Base-by-base conservation (phyloP, 2,329 filamentous ascomycete species). In the Ophiostoma sp. region DNA sequence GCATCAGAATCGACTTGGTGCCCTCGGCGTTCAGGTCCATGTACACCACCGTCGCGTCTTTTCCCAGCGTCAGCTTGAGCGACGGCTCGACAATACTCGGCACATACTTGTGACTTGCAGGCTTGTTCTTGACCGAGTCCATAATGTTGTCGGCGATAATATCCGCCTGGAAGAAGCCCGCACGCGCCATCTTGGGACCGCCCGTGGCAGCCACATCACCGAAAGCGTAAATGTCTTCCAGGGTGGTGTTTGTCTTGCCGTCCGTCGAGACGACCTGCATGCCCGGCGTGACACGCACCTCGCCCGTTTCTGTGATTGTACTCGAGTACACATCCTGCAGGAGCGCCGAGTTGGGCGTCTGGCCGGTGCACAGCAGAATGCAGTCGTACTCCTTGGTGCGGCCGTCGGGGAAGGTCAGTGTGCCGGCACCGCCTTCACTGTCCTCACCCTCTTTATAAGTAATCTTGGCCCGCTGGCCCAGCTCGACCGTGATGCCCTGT, bases 191-290 rank as follows among this genome's bases (percentile, higher is more conserved):
- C 6, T 85, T 86, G 48, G 82, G 80, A 0, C 82, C 82, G 0
- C 84, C 83, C 0, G 84, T 85, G 33, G 87, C 86, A 3, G 88
- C 86, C 4, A 92, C 87, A 75, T 92, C 90, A 22, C 90, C 90
- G n/a, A 88, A 85, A 0, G 87, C 87, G 76, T 89, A 92, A 1
- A 92, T 82, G 74, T 89, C 85, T 1, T 84, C 82, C 9, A 86
- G 81, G 0, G 75, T 73, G 3, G 17, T 5, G 8, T 15, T 64
- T 0, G 15, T 7, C 36, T 42, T 36, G 33, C 11, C 45, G 22
- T 50, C 8, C 2, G n/a, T 25, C 33, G 59, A 1, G 1, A 80
- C 77, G 17, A 92, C 81, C 75, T 91, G 89, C 42, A 92, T 82
- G 0, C 86, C 89, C 0, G 85, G 82, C 68, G 85, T 84, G 31